These are phyloP conservation scores for Chaetomium fimeti DNA, from an alignment of 495 filamentous ascomycete genomes.

Conservation along the genomic window DNA sequence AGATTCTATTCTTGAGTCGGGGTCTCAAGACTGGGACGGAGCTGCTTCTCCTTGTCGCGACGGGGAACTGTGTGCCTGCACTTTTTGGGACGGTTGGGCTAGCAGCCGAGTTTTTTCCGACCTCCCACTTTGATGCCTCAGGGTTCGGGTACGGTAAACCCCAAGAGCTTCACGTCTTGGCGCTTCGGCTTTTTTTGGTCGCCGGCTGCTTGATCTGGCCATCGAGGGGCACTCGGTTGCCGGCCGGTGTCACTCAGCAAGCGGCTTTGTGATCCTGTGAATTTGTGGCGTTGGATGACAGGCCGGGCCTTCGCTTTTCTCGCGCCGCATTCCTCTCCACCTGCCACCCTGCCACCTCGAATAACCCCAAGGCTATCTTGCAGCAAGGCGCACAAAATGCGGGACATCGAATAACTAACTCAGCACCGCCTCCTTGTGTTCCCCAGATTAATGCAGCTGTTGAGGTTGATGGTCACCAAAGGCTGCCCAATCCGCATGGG, in stretches of 20 bases:
- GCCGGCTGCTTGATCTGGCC: not conserved
- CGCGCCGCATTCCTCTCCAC: not conserved
- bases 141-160: not conserved
- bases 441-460: not conserved
- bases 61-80: not conserved
- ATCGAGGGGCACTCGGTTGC: not conserved
- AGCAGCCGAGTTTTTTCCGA: slow-evolving; percentile 15
- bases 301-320: not conserved
- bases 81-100: slow-evolving; percentile 13
- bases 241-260: not conserved
- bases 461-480: not conserved
- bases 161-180: not conserved
- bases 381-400: not conserved
- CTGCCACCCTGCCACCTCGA: not conserved
- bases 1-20: slow-evolving; percentile 16
- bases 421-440: not conserved
- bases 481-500: not conserved
- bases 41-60: slow-evolving; percentile 7
- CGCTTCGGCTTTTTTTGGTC: not conserved
- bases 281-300: not conserved
- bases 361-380: not conserved
- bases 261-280: not conserved
- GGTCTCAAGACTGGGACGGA: slow-evolving; percentile 5
- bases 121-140: slow-evolving; percentile 10
- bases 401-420: not conserved